phyloP scores from a whole-genome alignment of 164 flowering plant genomes.

The Akebia trifoliata region DNA sequence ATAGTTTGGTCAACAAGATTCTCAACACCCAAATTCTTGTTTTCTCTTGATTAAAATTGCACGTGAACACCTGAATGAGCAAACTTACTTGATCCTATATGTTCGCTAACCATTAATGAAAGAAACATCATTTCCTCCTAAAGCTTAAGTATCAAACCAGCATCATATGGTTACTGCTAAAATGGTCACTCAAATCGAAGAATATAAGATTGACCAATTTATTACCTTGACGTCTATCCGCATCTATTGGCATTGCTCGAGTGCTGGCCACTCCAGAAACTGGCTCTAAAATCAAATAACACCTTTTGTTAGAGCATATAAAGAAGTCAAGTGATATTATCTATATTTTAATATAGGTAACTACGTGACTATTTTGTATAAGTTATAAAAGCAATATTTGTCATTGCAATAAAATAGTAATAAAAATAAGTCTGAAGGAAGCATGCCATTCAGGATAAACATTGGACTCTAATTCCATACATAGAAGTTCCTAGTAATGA shows the following conservation, averaged over 20 bases:
- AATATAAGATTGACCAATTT: too few relatives aligned
- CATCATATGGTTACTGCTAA: too few relatives aligned
- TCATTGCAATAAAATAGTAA: too few relatives aligned
- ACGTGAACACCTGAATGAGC: slow-evolving; percentile 52
- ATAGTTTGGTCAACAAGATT: slow-evolving; percentile 52
- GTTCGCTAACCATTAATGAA: slow-evolving; percentile 48
- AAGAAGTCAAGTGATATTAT: too few relatives aligned
- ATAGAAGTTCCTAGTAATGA: too few relatives aligned
- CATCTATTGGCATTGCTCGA: slow-evolving; percentile 53
- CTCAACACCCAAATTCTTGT: slow-evolving; percentile 39
- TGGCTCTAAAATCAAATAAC: slow-evolving; percentile 42
- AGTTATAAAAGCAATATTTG: too few relatives aligned
- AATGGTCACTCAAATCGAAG: too few relatives aligned
- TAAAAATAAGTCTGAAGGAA: too few relatives aligned
- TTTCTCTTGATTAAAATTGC: slow-evolving; percentile 55
- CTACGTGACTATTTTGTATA: too few relatives aligned
- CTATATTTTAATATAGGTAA: too few relatives aligned
- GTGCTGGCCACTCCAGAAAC: slow-evolving; percentile 53
- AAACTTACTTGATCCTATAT: slow-evolving; percentile 39
- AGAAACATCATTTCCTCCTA: slow-evolving; percentile 14
- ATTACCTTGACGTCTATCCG: slow-evolving; percentile 66
- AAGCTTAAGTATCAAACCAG: neutral
- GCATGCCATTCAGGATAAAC: too few relatives aligned
- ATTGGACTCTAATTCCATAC: too few relatives aligned
- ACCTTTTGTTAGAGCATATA: neutral